Base-by-base conservation (phyloP, 2,329 filamentous ascomycete species). In the Fusarium illudens region DNA sequence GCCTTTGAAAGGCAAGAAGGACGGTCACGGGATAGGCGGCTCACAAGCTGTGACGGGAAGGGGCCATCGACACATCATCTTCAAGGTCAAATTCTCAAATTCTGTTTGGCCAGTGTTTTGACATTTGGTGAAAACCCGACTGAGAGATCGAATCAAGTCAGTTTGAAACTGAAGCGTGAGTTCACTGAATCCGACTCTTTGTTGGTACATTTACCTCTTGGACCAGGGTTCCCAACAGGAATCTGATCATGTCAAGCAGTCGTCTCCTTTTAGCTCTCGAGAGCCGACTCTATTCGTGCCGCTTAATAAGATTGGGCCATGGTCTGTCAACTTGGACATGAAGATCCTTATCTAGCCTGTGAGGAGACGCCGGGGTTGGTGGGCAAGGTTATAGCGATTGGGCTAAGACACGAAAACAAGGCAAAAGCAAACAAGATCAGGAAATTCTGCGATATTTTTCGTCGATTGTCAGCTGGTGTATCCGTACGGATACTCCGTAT, bases 401-500 rank as follows among this genome's bases (percentile, higher is more conserved):
- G 13, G 6, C 25, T 8, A 30, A 34, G 37, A 48, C 30, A 48
- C 29, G 15, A 48, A 55, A 64, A 60, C 42, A 51, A 44, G 55
- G 54, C 34, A 64, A 22, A 50, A 32, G 33, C 13, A 50, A 54
- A n/a, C 7, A 37, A 54, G 19, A 37, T 46, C 34, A 60, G 29
- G 27, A 54, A 32, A 29, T 10, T 25, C n/a, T 36, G 49, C 22
- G 49, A 27, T 30, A 34, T 50, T 56, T 25, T 32, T 13, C 30
- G 32, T 48, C 42, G 56, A 65, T 66, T 33, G 51, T 36, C 48
- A 58, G 46, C 29, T 6, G 25, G 25, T 44, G 22, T 9, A 37
- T 33, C 30, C 34, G 20, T 22, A 22, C 49, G 27, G 37, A 17
- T 39, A 50, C 30, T 17, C 34, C 29, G 15, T n/a, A 49, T 36